Conservation (phyloP, 768 basidiomycete genomes). For the Suillus plorans region DNA sequence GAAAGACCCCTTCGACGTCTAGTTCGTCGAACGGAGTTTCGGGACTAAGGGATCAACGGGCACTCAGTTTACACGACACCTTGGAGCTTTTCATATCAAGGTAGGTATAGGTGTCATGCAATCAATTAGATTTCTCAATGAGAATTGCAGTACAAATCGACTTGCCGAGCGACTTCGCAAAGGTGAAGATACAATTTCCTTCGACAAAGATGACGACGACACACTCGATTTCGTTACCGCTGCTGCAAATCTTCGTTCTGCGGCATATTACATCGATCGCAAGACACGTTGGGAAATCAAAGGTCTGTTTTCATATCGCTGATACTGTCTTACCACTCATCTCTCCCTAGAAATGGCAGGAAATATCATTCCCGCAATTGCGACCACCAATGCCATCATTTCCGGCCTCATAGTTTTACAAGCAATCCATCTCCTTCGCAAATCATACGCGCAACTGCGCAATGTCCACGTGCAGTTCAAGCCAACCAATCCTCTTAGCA, state of each 20-base stretch:
- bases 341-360: constrained; percentile 88
- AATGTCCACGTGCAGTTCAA: constrained; percentile 82
- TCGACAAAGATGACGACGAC: constrained; percentile 98
- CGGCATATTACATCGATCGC: constrained; percentile 82
- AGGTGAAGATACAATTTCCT: constrained; percentile 73
- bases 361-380: constrained; percentile 99
- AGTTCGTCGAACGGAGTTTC: constrained; percentile 12
- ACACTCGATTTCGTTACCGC: constrained; percentile 96
- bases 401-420: constrained; percentile 94
- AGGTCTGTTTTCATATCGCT: constrained; percentile 47
- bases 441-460: constrained; percentile 57
- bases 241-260: constrained; percentile 87
- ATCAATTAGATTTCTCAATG: constrained; percentile 10
- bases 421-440: constrained; percentile 79
- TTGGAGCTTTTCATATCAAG: constrained; percentile 82
- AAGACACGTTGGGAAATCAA: constrained; percentile 98
- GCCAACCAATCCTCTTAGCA: constrained; percentile 73
- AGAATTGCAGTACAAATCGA: constrained; percentile 63
- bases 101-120: constrained; percentile 38
- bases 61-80: constrained; percentile 77
- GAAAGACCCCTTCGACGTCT: constrained; percentile 4
- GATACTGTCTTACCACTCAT: neutral
- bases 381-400: constrained; percentile 97
- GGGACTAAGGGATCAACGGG: constrained; percentile 79
- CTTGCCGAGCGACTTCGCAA: constrained; percentile 66